Evolutionary conservation across 1,284 basidiomycete genomes (phyloP).

Genomic region (Ceratobasidium sp.): DNA sequence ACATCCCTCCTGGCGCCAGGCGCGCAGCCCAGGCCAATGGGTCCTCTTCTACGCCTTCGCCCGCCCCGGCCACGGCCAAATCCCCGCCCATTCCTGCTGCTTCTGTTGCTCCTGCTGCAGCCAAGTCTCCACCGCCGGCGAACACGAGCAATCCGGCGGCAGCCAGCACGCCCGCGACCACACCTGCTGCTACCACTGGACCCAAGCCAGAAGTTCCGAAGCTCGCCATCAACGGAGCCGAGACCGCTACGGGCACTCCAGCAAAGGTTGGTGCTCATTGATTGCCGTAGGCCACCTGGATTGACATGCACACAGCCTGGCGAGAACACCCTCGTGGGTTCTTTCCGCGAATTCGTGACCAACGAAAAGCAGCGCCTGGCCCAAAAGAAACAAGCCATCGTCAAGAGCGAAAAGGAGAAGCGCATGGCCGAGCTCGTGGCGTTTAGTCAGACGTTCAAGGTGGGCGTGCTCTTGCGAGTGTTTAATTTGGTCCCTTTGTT

Average conservation of each 20-base stretch:
- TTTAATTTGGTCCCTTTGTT: constrained; percentile 46
- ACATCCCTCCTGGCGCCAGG: constrained; percentile 89
- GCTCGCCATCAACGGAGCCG: constrained; percentile 43
- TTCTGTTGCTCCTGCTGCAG: constrained; percentile 52
- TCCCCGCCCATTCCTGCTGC: constrained; percentile 55
- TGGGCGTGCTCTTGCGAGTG: constrained; percentile 55
- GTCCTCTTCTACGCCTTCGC: constrained; percentile 47
- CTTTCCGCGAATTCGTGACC: constrained; percentile 89
- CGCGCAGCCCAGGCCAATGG: constrained; percentile 54
- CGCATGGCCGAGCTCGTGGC: constrained; percentile 90
- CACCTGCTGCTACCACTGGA: constrained; percentile 55
- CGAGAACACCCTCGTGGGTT: constrained; percentile 51
- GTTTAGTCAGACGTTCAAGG: constrained; percentile 95
- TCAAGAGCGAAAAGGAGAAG: constrained; percentile 94
- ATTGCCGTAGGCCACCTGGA: constrained; percentile 1
- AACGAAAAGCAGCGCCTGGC: constrained; percentile 88
- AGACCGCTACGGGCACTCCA: constrained; percentile 17
- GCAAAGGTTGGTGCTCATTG: constrained; percentile 26
- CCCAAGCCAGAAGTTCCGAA: constrained; percentile 50
- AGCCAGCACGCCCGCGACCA: constrained; percentile 28
- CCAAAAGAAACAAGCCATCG: constrained; percentile 89
- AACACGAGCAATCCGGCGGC: background rate
- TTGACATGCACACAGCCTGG: constrained; percentile 43
- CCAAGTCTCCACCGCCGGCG: constrained; percentile 68
- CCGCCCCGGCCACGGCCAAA: constrained; percentile 52